Percentiles rank a stretch among this genome's conserved stretches.
These are phyloP conservation scores for Lumnitzera racemosa DNA, from an alignment of 345 rosid species.

Conservation along the genomic window DNA sequence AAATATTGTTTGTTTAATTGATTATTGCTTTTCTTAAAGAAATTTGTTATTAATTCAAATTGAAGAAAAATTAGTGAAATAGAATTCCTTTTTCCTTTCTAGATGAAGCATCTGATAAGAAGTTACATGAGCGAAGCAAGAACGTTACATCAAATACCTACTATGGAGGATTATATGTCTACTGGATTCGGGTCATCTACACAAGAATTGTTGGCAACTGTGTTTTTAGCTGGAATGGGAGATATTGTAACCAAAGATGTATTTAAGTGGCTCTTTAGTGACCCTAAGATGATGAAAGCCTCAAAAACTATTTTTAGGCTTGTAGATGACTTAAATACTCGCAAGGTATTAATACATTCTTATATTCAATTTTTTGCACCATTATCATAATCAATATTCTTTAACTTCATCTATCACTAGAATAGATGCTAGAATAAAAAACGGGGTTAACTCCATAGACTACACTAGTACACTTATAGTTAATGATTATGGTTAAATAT, in stretches of 20 bases:
- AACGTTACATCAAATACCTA: conserved; percentile 17
- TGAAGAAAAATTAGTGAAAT: not conserved
- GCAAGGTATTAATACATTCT: conserved; percentile 3
- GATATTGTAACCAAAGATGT: conserved; percentile 7
- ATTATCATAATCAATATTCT: too few species aligned
- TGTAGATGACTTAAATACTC: conserved; percentile 11
- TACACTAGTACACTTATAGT: too few species aligned
- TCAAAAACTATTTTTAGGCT: conserved; percentile 1
- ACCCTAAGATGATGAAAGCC: conserved; percentile 5
- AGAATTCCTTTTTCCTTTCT: conserved; percentile 6
- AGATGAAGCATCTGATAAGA: conserved; percentile 15
- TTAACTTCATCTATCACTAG: too few species aligned
- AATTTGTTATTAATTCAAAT: not conserved
- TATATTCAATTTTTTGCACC: too few species aligned
- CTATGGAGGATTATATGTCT: conserved; percentile 21
- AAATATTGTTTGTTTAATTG: too few species aligned
- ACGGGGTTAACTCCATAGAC: too few species aligned
- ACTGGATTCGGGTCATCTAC: conserved; percentile 9
- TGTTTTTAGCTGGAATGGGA: conserved; percentile 11
- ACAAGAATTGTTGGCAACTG: not conserved
- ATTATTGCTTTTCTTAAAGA: not conserved
- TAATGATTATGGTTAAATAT: too few species aligned
- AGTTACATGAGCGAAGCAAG: conserved; percentile 7
- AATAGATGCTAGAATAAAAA: too few species aligned
- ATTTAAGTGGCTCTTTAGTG: conserved; percentile 8